phyloP scores from a whole-genome alignment of 2,329 filamentous ascomycete genomes.

The Microcyclosporella mali region DNA sequence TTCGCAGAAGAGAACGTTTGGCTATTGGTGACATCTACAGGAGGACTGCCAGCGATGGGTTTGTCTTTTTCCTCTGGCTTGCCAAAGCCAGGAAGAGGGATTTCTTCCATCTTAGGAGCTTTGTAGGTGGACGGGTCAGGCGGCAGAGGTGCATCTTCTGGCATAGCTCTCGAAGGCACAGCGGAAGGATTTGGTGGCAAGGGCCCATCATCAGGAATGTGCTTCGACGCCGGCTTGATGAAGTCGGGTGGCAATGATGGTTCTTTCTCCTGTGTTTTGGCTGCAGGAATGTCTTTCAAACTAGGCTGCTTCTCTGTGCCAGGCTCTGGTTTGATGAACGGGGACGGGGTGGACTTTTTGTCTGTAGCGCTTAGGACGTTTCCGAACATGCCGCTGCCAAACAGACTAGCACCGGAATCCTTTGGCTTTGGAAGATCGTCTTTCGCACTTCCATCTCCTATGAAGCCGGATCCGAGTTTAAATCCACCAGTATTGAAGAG shows the following conservation, averaged over 20 bases:
- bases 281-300: slow-evolving; percentile 33
- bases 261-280: slow-evolving; percentile 25
- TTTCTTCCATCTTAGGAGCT: slow-evolving; percentile 19
- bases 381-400: slow-evolving; percentile 28
- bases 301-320: slow-evolving; percentile 27
- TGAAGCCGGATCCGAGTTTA: slow-evolving; percentile 63
- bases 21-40: slow-evolving; percentile 34
- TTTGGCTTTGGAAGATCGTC: slow-evolving; percentile 51
- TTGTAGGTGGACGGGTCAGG: slow-evolving; percentile 32
- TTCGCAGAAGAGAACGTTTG: slow-evolving; percentile 15
- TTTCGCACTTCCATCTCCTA: slow-evolving; percentile 55
- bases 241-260: slow-evolving; percentile 4
- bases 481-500: slow-evolving; percentile 45
- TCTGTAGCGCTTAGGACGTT: slow-evolving; percentile 29
- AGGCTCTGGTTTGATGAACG: slow-evolving; percentile 34
- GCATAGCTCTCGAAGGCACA: slow-evolving; percentile 28
- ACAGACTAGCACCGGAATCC: slow-evolving; percentile 25
- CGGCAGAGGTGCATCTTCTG: slow-evolving; percentile 35
- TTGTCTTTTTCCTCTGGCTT: slow-evolving; percentile 32
- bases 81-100: slow-evolving; percentile 12
- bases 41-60: slow-evolving; percentile 45
- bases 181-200: slow-evolving; percentile 38
- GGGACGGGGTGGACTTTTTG: slow-evolving; percentile 27
- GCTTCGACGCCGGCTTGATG: neutral
- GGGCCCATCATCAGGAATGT: slow-evolving; percentile 22